These are phyloP conservation scores for Chenopodium berlandieri DNA, from an alignment of 148 eudicot genomes.

Conservation along the genomic window DNA sequence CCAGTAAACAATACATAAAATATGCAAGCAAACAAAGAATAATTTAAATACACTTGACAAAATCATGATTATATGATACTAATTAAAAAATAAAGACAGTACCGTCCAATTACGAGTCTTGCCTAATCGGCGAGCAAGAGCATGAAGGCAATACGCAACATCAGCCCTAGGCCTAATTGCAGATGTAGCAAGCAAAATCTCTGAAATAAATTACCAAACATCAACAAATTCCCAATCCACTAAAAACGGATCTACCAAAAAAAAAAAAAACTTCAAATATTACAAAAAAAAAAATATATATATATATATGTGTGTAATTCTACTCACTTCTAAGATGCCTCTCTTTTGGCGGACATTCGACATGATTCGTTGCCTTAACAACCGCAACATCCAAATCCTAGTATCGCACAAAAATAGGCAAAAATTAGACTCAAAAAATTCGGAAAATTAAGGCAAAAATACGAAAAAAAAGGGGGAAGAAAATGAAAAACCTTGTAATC, in stretches of 20 bases:
- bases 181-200: conserved; percentile 72
- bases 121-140: conserved; percentile 78
- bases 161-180: conserved; percentile 89
- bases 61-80: neutral
- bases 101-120: conserved; percentile 99
- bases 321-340: conserved; percentile 88
- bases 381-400: conserved; percentile 97
- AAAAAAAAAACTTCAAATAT: neutral
- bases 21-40: neutral
- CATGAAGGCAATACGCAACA: conserved; percentile 89
- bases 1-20: neutral
- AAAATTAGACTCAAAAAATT: neutral
- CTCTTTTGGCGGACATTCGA: conserved; percentile 91
- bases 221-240: conserved; percentile 3
- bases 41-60: neutral
- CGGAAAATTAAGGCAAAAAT: neutral
- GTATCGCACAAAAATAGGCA: conserved; percentile 18
- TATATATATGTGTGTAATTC: no score
- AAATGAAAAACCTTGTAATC: conserved; percentile 66
- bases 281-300: neutral
- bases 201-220: conserved; percentile 35
- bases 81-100: conserved; percentile 13
- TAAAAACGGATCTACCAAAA: conserved; percentile 19
- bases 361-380: conserved; percentile 97
- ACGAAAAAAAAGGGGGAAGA: neutral